These are phyloP conservation scores for Phialophora tarda DNA, from an alignment of 2,329 filamentous ascomycete species.

Conservation along the genomic window DNA sequence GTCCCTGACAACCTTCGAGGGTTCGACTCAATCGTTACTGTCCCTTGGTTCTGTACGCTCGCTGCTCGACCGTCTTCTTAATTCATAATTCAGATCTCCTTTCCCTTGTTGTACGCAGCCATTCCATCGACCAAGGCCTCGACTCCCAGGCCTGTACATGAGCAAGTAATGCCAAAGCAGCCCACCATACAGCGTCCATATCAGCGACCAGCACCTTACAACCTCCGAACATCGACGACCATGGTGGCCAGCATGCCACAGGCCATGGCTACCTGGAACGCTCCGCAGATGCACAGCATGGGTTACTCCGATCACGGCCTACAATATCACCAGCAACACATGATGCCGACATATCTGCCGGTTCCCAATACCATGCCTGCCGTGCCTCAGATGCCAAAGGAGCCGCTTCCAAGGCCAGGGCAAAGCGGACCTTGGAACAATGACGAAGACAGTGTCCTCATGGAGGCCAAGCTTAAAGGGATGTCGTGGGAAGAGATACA, in stretches of 20 bases:
- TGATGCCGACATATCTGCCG: constrained; percentile 33
- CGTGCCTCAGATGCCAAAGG: constrained; percentile 15
- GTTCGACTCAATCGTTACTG: constrained; percentile 25
- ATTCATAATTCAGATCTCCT: constrained; percentile 29
- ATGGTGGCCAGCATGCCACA: constrained; percentile 35
- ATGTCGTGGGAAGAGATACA: constrained; percentile 86
- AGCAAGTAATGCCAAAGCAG: constrained; percentile 33
- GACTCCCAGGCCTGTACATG: constrained; percentile 14
- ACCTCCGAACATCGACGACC: constrained; percentile 30
- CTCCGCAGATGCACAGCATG: constrained; percentile 22
- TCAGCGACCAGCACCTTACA: constrained; percentile 34
- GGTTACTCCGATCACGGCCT: constrained; percentile 27
- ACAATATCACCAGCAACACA: constrained; percentile 34
- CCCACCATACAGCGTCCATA: constrained; percentile 24
- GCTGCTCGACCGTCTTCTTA: constrained; percentile 17
- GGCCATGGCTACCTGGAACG: constrained; percentile 24
- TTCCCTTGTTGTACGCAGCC: constrained; percentile 23
- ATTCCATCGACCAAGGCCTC: constrained; percentile 26
- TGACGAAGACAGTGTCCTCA: constrained; percentile 74
- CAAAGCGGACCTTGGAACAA: constrained; percentile 71
- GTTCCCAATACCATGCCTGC: constrained; percentile 20
- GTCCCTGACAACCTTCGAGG: constrained; percentile 22
- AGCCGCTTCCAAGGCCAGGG: constrained; percentile 24
- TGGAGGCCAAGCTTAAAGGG: constrained; percentile 72
- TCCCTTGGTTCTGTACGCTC: constrained; percentile 22